A percentile compares a stretch with the other conserved stretches of the same genome.
Evolutionary conservation across 768 basidiomycete genomes (phyloP).

Genomic region (Pleurotus ostreatus): DNA sequence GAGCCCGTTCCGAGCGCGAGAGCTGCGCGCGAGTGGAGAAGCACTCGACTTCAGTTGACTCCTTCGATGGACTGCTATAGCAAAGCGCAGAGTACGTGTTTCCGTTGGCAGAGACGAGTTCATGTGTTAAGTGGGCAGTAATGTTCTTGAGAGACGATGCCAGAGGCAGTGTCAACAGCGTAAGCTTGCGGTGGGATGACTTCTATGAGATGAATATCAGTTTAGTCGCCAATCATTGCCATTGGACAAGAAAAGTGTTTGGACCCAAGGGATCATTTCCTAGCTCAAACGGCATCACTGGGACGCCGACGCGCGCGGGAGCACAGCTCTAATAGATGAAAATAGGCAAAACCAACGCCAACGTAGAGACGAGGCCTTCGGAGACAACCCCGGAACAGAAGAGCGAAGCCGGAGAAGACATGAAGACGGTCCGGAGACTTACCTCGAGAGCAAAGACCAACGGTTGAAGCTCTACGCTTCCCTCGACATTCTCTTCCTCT

Average conservation of each 20-base stretch:
- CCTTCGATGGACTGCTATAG: constrained; percentile 26
- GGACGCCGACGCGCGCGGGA: neutral
- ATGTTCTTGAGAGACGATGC: constrained; percentile 41
- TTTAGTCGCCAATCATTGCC: too few relatives aligned
- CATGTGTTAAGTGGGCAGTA: constrained; percentile 42
- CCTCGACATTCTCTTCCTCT: neutral
- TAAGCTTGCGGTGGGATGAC: constrained; percentile 15
- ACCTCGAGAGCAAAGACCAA: constrained; percentile 43
- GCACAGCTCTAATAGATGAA: neutral
- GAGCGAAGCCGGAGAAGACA: neutral
- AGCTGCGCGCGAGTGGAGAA: constrained; percentile 24
- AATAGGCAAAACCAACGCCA: neutral
- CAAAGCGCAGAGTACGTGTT: constrained; percentile 50
- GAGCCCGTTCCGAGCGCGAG: constrained; percentile 27
- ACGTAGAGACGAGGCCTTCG: too few relatives aligned
- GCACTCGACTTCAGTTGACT: constrained; percentile 13
- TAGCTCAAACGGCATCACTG: too few relatives aligned
- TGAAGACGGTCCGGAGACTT: neutral
- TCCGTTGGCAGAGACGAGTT: constrained; percentile 37
- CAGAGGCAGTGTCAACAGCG: constrained; percentile 39
- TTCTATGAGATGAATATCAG: constrained; percentile 15
- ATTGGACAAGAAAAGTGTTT: too few relatives aligned
- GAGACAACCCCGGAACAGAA: too few relatives aligned
- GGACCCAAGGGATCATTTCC: too few relatives aligned
- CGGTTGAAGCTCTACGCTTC: constrained; percentile 55